These are phyloP conservation scores for Emiliania huxleyi DNA, from an alignment of 78 protist genomes.

Conservation along the genomic window DNA sequence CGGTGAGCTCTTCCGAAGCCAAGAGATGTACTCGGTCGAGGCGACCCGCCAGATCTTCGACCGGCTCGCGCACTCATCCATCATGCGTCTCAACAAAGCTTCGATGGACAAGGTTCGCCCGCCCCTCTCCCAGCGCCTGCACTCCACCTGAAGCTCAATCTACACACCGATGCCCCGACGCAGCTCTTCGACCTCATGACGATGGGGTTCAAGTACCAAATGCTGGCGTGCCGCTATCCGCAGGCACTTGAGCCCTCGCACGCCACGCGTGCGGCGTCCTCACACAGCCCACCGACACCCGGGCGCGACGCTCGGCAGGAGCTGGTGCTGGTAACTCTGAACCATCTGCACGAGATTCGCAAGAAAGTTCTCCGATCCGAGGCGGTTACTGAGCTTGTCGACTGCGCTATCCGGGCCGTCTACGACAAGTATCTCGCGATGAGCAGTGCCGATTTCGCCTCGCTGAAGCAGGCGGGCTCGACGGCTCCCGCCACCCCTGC, in stretches of 20 bases:
- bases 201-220: slow-evolving; percentile 69
- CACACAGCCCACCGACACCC: too few species aligned
- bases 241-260: too few species aligned
- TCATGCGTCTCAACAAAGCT: slow-evolving; percentile 57
- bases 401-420: not conserved
- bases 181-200: slow-evolving; percentile 62
- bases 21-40: not conserved
- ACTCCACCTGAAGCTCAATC: not conserved
- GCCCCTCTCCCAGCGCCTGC: not conserved
- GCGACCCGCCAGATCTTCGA: slow-evolving; percentile 48
- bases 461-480: not conserved
- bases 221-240: not conserved
- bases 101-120: slow-evolving; percentile 56
- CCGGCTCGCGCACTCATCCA: slow-evolving; percentile 61
- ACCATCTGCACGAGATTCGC: slow-evolving; percentile 42
- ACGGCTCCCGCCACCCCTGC: not conserved
- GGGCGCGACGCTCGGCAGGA: too few species aligned
- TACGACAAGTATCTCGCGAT: not conserved
- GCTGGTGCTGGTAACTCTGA: slow-evolving; percentile 42
- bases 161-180: too few species aligned
- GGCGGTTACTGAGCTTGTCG: not conserved
- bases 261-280: too few species aligned
- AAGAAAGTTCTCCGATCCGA: not conserved
- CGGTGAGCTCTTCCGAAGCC: slow-evolving; percentile 50
- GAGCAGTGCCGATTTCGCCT: not conserved